Evolutionary conservation across 148 eudicot genomes (phyloP).

Genomic region (Hydrangea macrophylla): DNA sequence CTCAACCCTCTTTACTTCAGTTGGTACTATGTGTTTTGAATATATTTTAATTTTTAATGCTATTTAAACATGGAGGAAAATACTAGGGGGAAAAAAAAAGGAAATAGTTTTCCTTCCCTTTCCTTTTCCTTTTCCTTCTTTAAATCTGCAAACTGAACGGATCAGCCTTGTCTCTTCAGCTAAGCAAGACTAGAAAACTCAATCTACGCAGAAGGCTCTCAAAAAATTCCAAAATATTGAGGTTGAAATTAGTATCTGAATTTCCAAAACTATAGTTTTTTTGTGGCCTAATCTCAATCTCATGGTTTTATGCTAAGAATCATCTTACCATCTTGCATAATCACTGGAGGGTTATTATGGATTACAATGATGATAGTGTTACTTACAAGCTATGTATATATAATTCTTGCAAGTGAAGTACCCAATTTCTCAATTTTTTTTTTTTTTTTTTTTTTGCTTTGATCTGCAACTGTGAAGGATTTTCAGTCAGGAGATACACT

Average conservation of each 20-base stretch:
- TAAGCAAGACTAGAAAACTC: not conserved
- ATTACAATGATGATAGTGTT: too few relatives aligned
- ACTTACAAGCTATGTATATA: not conserved
- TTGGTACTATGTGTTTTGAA: too few relatives aligned
- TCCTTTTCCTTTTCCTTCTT: too few relatives aligned
- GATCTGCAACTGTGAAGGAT: not conserved
- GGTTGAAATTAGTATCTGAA: not conserved
- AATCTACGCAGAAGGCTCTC: not conserved
- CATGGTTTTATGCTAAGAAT: not conserved
- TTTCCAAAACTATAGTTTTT: not conserved
- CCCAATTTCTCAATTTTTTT: not conserved
- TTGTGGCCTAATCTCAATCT: not conserved
- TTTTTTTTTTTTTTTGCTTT: not conserved
- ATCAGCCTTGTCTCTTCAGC: too few relatives aligned
- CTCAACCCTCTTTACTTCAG: too few relatives aligned
- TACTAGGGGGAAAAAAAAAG: too few relatives aligned
- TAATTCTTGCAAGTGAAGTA: not conserved
- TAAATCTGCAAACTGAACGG: too few relatives aligned
- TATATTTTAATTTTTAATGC: too few relatives aligned
- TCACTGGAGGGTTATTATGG: not conserved
- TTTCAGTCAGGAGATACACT: constrained; percentile 4
- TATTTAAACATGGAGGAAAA: too few relatives aligned
- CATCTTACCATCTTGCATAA: not conserved
- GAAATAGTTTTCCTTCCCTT: too few relatives aligned
- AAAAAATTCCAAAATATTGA: not conserved